Conservation (phyloP, 495 filamentous ascomycete genomes). For the Astrocystis sublimbata region DNA sequence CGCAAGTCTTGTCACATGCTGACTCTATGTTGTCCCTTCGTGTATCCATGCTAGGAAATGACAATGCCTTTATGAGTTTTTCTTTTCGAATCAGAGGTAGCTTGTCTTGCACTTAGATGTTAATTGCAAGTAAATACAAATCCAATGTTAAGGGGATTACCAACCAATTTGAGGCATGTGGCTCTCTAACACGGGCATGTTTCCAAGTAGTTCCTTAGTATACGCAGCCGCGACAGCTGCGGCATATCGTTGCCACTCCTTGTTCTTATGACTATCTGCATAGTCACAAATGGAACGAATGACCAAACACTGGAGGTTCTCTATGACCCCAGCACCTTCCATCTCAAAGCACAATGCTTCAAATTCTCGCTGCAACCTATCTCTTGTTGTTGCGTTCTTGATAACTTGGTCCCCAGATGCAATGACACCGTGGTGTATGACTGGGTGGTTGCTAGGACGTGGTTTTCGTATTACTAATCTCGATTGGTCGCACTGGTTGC, state of each 20-base stretch:
- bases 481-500: not conserved
- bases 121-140: not conserved
- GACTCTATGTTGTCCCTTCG: conserved; percentile 40
- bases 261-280: conserved; percentile 38
- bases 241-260: conserved; percentile 39
- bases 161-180: not conserved
- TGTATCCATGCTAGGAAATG: conserved; percentile 41
- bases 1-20: conserved; percentile 48
- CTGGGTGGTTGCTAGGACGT: not conserved
- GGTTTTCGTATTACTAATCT: not conserved
- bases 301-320: conserved; percentile 30
- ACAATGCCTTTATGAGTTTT: conserved; percentile 33
- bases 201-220: conserved; percentile 12
- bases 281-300: conserved; percentile 42
- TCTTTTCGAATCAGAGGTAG: not conserved
- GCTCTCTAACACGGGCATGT: conserved; percentile 1
- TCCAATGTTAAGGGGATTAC: not conserved
- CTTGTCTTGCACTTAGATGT: not conserved
- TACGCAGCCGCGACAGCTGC: conserved; percentile 31
- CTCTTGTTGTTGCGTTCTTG: conserved; percentile 14
- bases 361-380: conserved; percentile 12
- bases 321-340: conserved; percentile 36
- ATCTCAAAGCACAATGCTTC: conserved; percentile 39
- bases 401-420: conserved; percentile 32
- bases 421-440: conserved; percentile 35